Evolutionary conservation across 2,329 filamentous ascomycete genomes (phyloP).

Genomic region (Scopulariopsis brevicaulis): DNA sequence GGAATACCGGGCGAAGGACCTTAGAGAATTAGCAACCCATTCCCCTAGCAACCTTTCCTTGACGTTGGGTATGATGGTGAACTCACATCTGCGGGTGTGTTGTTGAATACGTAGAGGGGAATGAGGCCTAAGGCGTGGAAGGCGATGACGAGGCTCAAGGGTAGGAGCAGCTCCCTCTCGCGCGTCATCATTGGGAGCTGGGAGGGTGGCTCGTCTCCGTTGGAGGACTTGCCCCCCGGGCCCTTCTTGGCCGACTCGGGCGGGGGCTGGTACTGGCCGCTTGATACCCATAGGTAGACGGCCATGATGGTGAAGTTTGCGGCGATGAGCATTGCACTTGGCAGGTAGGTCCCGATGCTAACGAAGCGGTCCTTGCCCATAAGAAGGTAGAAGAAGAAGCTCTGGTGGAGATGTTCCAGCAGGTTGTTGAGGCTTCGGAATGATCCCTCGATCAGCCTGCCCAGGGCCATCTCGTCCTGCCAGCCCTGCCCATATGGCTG

Average conservation of each 20-base stretch:
- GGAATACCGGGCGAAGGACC: conserved; percentile 49
- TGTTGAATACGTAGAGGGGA: conserved; percentile 81
- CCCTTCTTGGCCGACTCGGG: neutral
- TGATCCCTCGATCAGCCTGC: conserved; percentile 77
- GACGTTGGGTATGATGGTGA: neutral
- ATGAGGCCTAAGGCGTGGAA: conserved; percentile 69
- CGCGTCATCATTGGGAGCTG: conserved; percentile 15
- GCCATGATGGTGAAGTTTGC: conserved; percentile 94
- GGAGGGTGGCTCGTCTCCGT: neutral
- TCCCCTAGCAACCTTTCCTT: neutral
- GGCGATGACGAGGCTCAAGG: conserved; percentile 59
- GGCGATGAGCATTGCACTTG: conserved; percentile 93
- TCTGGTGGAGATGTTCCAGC: conserved; percentile 93
- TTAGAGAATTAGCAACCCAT: conserved; percentile 16
- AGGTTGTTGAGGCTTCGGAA: conserved; percentile 94
- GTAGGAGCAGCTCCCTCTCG: conserved; percentile 60
- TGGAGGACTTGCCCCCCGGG: neutral
- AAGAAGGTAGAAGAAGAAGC: conserved; percentile 97
- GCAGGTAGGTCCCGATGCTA: conserved; percentile 94
- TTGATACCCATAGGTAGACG: conserved; percentile 87
- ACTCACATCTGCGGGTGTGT: conserved; percentile 53
- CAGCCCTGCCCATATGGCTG: conserved; percentile 84
- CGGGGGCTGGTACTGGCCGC: conserved; percentile 38
- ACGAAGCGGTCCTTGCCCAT: conserved; percentile 90
- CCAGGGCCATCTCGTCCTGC: conserved; percentile 97